Evolutionary conservation across 1,284 basidiomycete genomes (phyloP).

Genomic region (Austroboletus rostrupii): DNA sequence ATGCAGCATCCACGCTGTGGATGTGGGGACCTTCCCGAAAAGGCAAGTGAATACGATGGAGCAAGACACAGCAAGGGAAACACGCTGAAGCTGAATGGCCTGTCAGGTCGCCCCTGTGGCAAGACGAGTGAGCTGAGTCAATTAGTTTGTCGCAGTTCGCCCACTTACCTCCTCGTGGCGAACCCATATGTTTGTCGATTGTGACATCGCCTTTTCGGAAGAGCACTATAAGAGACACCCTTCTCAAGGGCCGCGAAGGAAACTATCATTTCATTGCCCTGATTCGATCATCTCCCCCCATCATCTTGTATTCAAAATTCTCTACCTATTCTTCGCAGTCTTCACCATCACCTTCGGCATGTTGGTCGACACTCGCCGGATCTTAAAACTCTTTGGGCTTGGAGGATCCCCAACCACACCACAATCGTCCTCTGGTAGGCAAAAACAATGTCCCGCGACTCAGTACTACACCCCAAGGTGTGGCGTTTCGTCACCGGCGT

Average conservation of each 20-base stretch:
- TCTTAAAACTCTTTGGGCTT: constrained; percentile 32
- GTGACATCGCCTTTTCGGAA: constrained; percentile 28
- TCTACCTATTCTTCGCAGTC: constrained; percentile 21
- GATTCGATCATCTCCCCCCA: constrained; percentile 11
- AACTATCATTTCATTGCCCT: constrained; percentile 12
- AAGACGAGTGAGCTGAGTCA: constrained; percentile 12
- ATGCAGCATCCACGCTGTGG: constrained; percentile 26
- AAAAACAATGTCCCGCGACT: constrained; percentile 23
- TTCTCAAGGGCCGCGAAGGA: constrained; percentile 13
- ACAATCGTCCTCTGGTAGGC: constrained; percentile 19
- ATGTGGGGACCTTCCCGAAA: constrained; percentile 18
- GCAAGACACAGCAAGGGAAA: constrained; percentile 20
- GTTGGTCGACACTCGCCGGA: constrained; percentile 31
- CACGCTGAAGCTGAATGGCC: constrained; percentile 24
- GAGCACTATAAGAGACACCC: constrained; percentile 24
- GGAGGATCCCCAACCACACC: constrained; percentile 26
- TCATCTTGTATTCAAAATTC: constrained; percentile 24
- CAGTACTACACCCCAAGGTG: constrained; percentile 26
- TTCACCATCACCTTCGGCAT: constrained; percentile 27
- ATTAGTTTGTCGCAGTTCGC: constrained; percentile 6
- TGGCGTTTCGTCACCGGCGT: not conserved
- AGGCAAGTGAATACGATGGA: constrained; percentile 29
- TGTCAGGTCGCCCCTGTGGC: constrained; percentile 6
- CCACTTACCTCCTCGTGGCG: constrained; percentile 19
- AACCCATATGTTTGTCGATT: constrained; percentile 15